Evolutionary conservation across 192 early-diverging fungal genomes (phyloP), one percentile per base, ranked within the genome.

Genomic region (Thoreauomyces humboldtii): DNA sequence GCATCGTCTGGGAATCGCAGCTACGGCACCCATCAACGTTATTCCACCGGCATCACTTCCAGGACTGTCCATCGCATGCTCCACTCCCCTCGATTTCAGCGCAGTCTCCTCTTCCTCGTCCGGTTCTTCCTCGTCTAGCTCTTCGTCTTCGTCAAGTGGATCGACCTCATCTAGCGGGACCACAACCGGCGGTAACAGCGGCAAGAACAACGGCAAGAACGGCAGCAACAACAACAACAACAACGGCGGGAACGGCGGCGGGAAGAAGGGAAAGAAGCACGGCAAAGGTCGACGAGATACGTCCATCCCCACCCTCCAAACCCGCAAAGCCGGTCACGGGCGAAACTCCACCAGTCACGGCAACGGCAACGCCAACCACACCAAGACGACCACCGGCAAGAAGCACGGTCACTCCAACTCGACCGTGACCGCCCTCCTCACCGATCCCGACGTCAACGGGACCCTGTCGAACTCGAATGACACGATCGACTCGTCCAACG

Each of bases 21-120:
- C 24, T 9, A 31, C 12, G 17, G 61, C 61, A n/a, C 46, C 46
- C 2, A 63, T 63, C 41, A 63, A 55, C 41, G 29, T 31, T 17
- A 15, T 55, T 21, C 61, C 61, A 9, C 61, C 48, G 5, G 50
- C 2, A 12, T 17, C 27, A 22, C 32, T 57, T 9, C 55, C 55
- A 27, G 55, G 55, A 17, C 29, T 34, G 29, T 14, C 27, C 9
- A 41, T 41, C 38, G 38, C 38, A 41, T 41, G 38, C 38, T 9
- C 9, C 38, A 41, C 38, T 17, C 38, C 38, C 17, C 38, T 41
- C 38, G 9, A 41, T 17, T 17, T 7, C n/a, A n/a, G n/a, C n/a
- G n/a, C n/a, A n/a, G n/a, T n/a, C n/a, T n/a, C 38, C 38, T 9
- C 38, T 17, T 17, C 38, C 38, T 9, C 17, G 17, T 9, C 9